Evolutionary conservation across 2,329 filamentous ascomycete species (phyloP).

Genomic region (Pseudocercospora musae): DNA sequence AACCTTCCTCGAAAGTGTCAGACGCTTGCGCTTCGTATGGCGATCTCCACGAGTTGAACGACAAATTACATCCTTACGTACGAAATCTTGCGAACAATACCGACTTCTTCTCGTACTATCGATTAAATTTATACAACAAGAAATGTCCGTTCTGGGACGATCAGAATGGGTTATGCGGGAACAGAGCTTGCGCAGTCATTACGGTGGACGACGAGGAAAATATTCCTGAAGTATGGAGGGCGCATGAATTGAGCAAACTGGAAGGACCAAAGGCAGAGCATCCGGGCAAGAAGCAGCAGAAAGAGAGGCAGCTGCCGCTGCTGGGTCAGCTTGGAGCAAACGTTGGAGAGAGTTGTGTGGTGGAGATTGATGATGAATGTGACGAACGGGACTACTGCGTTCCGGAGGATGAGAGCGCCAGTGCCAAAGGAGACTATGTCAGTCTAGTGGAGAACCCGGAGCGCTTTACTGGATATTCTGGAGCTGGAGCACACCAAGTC

Average conservation of each 20-base stretch:
- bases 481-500: constrained; percentile 78
- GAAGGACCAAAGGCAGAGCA: constrained; percentile 89
- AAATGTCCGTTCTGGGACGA: constrained; percentile 96
- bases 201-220: constrained; percentile 94
- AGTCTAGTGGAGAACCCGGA: constrained; percentile 91
- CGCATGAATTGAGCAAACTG: constrained; percentile 85
- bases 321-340: constrained; percentile 78
- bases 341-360: constrained; percentile 92
- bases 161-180: constrained; percentile 89
- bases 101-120: constrained; percentile 98
- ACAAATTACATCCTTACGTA: constrained; percentile 69
- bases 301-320: constrained; percentile 69
- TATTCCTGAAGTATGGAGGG: constrained; percentile 86
- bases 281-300: constrained; percentile 71
- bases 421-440: constrained; percentile 91
- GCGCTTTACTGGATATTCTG: constrained; percentile 89
- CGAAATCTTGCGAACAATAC: constrained; percentile 79
- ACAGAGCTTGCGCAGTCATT: constrained; percentile 92
- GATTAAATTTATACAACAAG: constrained; percentile 90
- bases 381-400: constrained; percentile 96
- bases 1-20: constrained; percentile 81
- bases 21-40: constrained; percentile 94
- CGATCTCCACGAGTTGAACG: constrained; percentile 81
- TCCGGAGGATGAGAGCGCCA: constrained; percentile 85
- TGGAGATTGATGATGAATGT: constrained; percentile 96